These are phyloP conservation scores for Trypanosoma platydactyli DNA, from an alignment of 208 protist genomes.

Conservation along the genomic window DNA sequence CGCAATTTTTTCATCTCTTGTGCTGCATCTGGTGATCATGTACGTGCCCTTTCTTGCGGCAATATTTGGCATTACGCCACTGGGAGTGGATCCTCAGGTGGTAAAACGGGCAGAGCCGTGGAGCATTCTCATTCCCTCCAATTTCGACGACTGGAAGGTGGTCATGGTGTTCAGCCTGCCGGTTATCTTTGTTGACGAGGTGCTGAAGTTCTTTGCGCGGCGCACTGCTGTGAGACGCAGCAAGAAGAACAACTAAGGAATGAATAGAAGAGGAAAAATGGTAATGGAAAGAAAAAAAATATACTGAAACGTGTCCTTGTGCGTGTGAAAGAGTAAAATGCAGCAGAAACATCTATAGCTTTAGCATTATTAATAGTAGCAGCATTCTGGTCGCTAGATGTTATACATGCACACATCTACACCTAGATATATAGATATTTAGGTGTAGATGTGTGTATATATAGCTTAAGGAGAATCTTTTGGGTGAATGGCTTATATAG, in stretches of 20 bases:
- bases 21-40: slow-evolving; percentile 91
- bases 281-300: slow-evolving; percentile 14
- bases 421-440: slow-evolving; percentile 15
- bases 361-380: too few relatives aligned
- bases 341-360: background rate
- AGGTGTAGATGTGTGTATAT: slow-evolving; percentile 10
- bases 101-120: slow-evolving; percentile 53
- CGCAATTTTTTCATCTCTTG: slow-evolving; percentile 81
- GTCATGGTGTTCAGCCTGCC: slow-evolving; percentile 90
- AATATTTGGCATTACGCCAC: slow-evolving; percentile 86
- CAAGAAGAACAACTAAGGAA: slow-evolving; percentile 27
- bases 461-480: too few relatives aligned
- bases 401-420: slow-evolving; percentile 1
- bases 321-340: background rate
- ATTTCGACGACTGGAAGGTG: slow-evolving; percentile 87
- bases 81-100: slow-evolving; percentile 60
- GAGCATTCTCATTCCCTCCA: slow-evolving; percentile 64
- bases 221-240: slow-evolving; percentile 9
- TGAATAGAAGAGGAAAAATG: background rate
- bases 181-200: slow-evolving; percentile 94
- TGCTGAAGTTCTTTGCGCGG: slow-evolving; percentile 83
- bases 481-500: too few relatives aligned
- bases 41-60: slow-evolving; percentile 87
- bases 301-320: background rate
- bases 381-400: too few relatives aligned